Evolutionary conservation across 2,329 filamentous ascomycete species (phyloP), one percentile per base, ranked within the genome.

Genomic region (Colletotrichum musicola): DNA sequence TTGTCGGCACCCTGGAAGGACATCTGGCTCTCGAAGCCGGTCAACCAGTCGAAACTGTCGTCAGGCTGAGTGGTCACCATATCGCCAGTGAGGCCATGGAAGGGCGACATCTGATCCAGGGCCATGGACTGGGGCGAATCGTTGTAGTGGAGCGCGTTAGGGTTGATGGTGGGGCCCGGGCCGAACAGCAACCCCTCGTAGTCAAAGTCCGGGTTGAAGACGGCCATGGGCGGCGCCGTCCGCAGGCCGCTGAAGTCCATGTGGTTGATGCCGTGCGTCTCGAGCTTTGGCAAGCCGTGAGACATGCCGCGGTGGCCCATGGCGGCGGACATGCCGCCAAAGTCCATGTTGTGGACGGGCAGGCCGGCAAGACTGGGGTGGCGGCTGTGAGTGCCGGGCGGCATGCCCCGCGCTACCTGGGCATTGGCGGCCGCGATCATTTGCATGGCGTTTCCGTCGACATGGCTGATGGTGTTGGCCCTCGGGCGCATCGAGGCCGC

Each of bases 401-500:
- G 69, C 56, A 82, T 85, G 73, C 75, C 83, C 74, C 79, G 81
- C 72, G 80, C 84, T 73, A 82, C 86, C 49, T 85, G 82, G 51
- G 85, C 82, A 74, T 88, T 89, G 58, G 87, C 86, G 13, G 87
- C 83, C 57, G 88, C 88, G 71, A 93, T 85, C 81, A 96, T 88
- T 74, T 91, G 93, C 78, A 97, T 88, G 47, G 91, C 89, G 62
- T 86, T 85, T 65, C 89, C 88, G 77, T 98, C 96, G 64, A 98
- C 90, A 79, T 98, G 95, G 77, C 95, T 96, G 76, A 99, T 97
- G 44, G 96, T 99, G 78, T 98, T 98, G 62, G 96, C 95, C 74
- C 96, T 87, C 22, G 95, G 96, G 72, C 96, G 88, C 89, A 95
- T 95, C 13, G 86, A 85, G 61, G 86, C 84, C 62, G 83, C 81